A percentile compares a stretch with the other conserved stretches of the same genome.
Evolutionary conservation across 2,329 filamentous ascomycete genomes (phyloP).

Genomic region (Penicillium polonicum): DNA sequence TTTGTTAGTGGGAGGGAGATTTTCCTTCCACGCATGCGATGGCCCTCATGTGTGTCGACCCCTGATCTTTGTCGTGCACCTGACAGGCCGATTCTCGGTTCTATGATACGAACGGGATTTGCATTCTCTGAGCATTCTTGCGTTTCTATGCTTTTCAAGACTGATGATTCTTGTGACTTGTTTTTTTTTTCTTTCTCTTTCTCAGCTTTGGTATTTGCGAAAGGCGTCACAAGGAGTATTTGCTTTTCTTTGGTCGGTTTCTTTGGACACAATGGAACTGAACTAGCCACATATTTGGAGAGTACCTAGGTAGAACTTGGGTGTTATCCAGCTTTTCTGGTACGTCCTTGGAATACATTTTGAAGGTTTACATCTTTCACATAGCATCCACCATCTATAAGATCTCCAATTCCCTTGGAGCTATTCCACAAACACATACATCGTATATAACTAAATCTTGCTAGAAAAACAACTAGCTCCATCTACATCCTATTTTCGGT

Average conservation of each 20-base stretch:
- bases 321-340: neutral
- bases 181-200: conserved; percentile 1
- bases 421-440: neutral
- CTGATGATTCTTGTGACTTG: conserved; percentile 11
- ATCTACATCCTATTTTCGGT: neutral
- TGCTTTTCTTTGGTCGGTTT: conserved; percentile 1
- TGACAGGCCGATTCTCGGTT: neutral
- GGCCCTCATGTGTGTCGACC: neutral
- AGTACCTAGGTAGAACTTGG: neutral
- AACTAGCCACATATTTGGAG: conserved; percentile 1
- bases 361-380: conserved; percentile 1
- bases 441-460: neutral
- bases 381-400: neutral
- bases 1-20: conserved; percentile 50
- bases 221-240: conserved; percentile 16
- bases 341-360: neutral
- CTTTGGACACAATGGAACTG: neutral
- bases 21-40: neutral
- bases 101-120: neutral
- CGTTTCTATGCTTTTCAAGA: conserved; percentile 4
- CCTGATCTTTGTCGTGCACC: neutral
- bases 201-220: conserved; percentile 18
- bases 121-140: conserved; percentile 4
- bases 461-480: neutral
- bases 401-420: neutral